phyloP scores from a whole-genome alignment of 371 early-diverging fungal genomes.

The Racocetra persica region DNA sequence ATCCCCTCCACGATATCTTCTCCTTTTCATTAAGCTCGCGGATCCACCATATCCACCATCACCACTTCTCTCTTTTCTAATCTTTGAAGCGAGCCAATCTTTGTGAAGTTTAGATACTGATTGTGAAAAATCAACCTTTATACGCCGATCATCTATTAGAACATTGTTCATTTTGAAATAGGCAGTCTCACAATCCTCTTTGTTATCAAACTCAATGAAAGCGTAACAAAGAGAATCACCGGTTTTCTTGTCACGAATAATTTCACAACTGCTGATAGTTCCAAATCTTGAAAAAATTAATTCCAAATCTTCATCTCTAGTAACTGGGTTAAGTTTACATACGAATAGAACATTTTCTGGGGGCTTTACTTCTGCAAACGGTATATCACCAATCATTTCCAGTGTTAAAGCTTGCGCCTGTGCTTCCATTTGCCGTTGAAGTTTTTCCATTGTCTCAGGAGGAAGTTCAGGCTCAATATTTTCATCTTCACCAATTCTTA shows the following conservation, averaged over 20 bases:
- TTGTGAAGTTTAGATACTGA: constrained; percentile 88
- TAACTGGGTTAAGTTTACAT: constrained; percentile 94
- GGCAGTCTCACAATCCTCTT: constrained; percentile 90
- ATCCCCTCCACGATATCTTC: constrained; percentile 29
- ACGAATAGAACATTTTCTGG: constrained; percentile 98
- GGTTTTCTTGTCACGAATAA: constrained; percentile 88
- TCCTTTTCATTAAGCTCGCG: constrained; percentile 3
- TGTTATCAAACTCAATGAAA: constrained; percentile 94
- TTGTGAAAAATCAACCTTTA: constrained; percentile 98
- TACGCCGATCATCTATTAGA: constrained; percentile 94
- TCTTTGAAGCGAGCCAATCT: constrained; percentile 62
- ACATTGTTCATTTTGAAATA: constrained; percentile 94
- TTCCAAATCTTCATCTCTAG: constrained; percentile 91
- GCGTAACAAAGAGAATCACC: constrained; percentile 92
- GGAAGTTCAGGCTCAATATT: constrained; percentile 72
- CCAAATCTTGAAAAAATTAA: constrained; percentile 96
- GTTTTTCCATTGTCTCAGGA: constrained; percentile 75
- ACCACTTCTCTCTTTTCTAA: constrained; percentile 1
- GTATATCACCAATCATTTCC: constrained; percentile 98
- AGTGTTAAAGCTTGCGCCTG: constrained; percentile 90
- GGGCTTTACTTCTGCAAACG: constrained; percentile 95
- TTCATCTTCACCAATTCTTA: constrained; percentile 88
- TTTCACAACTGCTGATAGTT: constrained; percentile 85
- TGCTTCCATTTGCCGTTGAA: constrained; percentile 78
- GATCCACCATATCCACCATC: constrained; percentile 29